These are phyloP conservation scores for Diaporthe ilicicola DNA, from an alignment of 2,329 filamentous ascomycete genomes.

Conservation along the genomic window DNA sequence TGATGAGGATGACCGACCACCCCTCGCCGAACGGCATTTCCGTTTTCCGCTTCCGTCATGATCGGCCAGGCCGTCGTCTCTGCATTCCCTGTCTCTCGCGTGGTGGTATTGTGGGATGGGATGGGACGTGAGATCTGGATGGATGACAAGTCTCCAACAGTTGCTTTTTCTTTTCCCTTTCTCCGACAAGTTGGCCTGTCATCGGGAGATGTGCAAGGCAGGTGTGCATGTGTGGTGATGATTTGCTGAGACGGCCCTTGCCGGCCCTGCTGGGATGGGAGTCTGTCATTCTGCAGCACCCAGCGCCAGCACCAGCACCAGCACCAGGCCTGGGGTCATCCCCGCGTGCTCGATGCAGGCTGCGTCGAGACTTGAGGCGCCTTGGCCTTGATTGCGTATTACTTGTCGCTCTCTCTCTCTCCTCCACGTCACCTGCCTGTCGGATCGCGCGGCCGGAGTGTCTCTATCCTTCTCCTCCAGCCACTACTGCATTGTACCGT, in stretches of 20 bases:
- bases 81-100: conserved; percentile 21
- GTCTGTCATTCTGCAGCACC: not conserved
- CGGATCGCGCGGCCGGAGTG: conserved; percentile 22
- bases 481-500: not conserved
- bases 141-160: not conserved
- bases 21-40: conserved; percentile 20
- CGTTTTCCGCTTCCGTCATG: conserved; percentile 20
- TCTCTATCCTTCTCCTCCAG: not conserved
- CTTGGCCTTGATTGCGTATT: not conserved
- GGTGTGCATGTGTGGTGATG: not conserved
- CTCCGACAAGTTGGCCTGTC: not conserved
- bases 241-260: not conserved
- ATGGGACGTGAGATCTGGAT: not conserved
- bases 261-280: not conserved
- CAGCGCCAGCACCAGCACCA: not conserved
- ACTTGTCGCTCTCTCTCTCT: not conserved
- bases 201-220: conserved; percentile 5
- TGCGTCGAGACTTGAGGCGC: conserved; percentile 14
- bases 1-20: conserved; percentile 3
- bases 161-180: not conserved
- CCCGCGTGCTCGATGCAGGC: conserved; percentile 3
- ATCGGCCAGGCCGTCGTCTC: conserved; percentile 20
- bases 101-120: conserved; percentile 5
- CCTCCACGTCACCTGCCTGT: not conserved
- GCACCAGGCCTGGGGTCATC: conserved; percentile 9